Evolutionary conservation across 2,329 filamentous ascomycete species (phyloP).

Genomic region (Albophoma yamanashiensis): DNA sequence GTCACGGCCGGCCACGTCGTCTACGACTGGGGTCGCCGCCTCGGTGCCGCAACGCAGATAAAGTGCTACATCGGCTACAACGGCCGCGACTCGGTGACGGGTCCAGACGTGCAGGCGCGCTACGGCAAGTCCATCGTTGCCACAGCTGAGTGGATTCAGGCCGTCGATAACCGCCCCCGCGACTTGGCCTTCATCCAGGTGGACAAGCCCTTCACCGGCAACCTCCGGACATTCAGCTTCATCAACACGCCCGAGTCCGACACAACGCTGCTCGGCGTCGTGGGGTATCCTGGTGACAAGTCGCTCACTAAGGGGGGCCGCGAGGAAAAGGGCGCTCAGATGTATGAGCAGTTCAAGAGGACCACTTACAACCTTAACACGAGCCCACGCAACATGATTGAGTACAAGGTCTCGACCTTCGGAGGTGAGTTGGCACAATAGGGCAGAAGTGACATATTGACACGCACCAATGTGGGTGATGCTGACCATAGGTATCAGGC

Average conservation of each 20-base stretch:
- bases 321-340: neutral
- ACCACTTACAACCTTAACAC: neutral
- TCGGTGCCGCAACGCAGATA: constrained; percentile 13
- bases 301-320: neutral
- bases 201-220: constrained; percentile 11
- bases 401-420: neutral
- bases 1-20: constrained; percentile 13
- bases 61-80: constrained; percentile 24
- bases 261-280: neutral
- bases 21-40: constrained; percentile 11
- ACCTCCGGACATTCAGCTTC: constrained; percentile 11
- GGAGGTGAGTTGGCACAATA: neutral
- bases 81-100: constrained; percentile 7
- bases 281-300: neutral
- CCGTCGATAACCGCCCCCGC: constrained; percentile 3
- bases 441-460: neutral
- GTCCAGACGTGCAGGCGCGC: constrained; percentile 4
- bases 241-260: constrained; percentile 1
- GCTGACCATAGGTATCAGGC: neutral
- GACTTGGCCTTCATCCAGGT: constrained; percentile 17
- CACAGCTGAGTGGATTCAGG: constrained; percentile 11
- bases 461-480: neutral
- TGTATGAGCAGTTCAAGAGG: neutral
- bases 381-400: neutral
- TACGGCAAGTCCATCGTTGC: constrained; percentile 10